Evolutionary conservation across 169 alveolate species (phyloP).

Genomic region (Plasmodium cynomolgi): DNA sequence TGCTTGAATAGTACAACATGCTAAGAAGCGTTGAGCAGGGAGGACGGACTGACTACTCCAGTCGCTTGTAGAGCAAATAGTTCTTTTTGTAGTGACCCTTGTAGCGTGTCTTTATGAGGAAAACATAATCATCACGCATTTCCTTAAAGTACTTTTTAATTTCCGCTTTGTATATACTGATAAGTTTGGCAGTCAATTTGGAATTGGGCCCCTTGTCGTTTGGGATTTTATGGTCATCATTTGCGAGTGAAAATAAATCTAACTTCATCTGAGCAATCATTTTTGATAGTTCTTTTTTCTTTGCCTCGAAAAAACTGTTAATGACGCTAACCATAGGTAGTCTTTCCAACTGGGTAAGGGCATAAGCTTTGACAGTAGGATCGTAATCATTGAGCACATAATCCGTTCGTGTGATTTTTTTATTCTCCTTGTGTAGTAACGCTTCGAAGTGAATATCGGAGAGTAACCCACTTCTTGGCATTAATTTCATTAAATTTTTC

Average conservation of each 20-base stretch:
- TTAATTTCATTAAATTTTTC: conserved; percentile 10
- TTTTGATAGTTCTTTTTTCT: conserved; percentile 28
- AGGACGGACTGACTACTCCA: neutral
- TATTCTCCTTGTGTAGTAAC: conserved; percentile 6
- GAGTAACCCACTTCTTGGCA: conserved; percentile 10
- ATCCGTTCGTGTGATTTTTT: neutral
- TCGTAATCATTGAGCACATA: neutral
- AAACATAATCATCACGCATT: conserved; percentile 40
- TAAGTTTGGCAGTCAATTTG: neutral
- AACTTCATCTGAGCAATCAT: conserved; percentile 28
- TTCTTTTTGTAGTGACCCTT: conserved; percentile 18
- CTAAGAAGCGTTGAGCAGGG: neutral
- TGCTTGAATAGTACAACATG: neutral
- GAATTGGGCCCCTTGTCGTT: neutral
- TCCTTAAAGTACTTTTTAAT: conserved; percentile 12
- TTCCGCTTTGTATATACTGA: conserved; percentile 16
- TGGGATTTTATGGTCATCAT: conserved; percentile 2
- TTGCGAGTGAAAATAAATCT: conserved; percentile 13
- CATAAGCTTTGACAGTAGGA: conserved; percentile 23
- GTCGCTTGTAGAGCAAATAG: conserved; percentile 13
- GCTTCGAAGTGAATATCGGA: conserved; percentile 13
- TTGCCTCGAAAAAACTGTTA: conserved; percentile 36
- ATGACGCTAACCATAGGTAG: conserved; percentile 33
- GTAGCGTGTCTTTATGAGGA: conserved; percentile 5
- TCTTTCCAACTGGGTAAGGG: conserved; percentile 26